These are phyloP conservation scores for Batkoa obscura DNA, from an alignment of 371 early-diverging fungal genomes.

Conservation along the genomic window DNA sequence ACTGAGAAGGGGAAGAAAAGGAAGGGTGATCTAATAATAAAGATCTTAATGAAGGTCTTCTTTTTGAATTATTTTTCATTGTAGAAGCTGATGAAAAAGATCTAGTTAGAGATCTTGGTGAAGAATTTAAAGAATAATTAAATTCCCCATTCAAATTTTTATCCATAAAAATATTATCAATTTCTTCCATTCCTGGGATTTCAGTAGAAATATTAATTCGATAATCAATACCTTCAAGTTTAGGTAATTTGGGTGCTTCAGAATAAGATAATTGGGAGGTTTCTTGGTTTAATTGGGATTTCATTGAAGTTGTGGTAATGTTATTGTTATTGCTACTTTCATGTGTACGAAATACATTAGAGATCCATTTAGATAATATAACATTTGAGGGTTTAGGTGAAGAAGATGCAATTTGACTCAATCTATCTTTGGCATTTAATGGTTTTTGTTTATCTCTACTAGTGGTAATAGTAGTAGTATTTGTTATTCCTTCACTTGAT, in stretches of 20 bases:
- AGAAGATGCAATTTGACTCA: background rate
- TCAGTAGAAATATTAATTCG: background rate
- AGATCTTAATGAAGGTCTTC: background rate
- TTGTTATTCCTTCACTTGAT: too few relatives aligned
- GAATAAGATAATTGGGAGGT: background rate
- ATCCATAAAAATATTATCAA: too few relatives aligned
- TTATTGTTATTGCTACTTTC: background rate
- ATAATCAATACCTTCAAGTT: background rate
- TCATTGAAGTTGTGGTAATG: background rate
- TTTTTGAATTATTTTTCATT: too few relatives aligned
- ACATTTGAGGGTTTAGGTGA: background rate
- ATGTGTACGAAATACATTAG: background rate
- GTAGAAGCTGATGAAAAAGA: too few relatives aligned
- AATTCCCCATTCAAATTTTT: too few relatives aligned
- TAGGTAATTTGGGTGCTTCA: background rate
- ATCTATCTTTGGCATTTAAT: constrained; percentile 3
- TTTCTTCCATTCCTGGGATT: too few relatives aligned
- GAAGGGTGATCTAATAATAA: background rate
- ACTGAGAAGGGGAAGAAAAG: too few relatives aligned
- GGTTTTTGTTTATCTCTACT: background rate
- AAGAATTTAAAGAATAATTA: too few relatives aligned
- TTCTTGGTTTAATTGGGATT: background rate
- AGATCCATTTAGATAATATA: background rate
- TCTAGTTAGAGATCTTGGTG: too few relatives aligned
- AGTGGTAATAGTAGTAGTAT: too few relatives aligned